Evolutionary conservation across 495 filamentous ascomycete genomes (phyloP), one percentile per base, ranked within the genome.

Genomic region (Emericellopsis terricola): DNA sequence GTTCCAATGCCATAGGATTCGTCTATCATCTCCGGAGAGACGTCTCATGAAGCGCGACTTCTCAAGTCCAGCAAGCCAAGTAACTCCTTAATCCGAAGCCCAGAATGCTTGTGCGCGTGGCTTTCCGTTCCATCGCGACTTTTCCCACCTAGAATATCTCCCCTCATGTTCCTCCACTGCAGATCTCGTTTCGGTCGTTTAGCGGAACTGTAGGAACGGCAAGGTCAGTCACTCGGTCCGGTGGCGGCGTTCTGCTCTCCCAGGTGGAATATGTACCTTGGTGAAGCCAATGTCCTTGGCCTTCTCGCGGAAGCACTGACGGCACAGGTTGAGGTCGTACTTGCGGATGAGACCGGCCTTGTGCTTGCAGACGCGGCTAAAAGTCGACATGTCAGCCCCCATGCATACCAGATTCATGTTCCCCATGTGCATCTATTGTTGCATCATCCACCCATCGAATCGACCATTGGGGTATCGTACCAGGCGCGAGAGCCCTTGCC

Each of bases 241-340:
- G 18, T 33, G 7, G 17, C 24, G 2, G 19, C 2, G 3, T 11
- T 18, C 13, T 20, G 31, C 33, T 30, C 8, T 14, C 70, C 59
- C n/a, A n/a, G n/a, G n/a, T n/a, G n/a, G n/a, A n/a, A n/a, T n/a
- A n/a, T n/a, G n/a, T 68, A 87, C 87, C 85, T 97, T 96, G 65
- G 76, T 66, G 72, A 97, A 97, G 50, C 89, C 89, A 62, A 97
- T 94, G 60, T 94, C 87, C 55, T 67, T 49, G 44, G 75, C 68
- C 75, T 96, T 94, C 76, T 97, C 89, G 55, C 89, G 68, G 75
- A 97, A 97, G 78, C 89, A 96, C 68, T 97, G 86, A 73, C 85
- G 81, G 79, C 87, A 94, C 73, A 96, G 87, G 67, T 94, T 86
- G 55, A 97, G 73, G 57, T 86, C 86, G 70, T 94, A 94, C 68